Percentiles rank a stretch among this genome's conserved stretches.
phyloP scores from a whole-genome alignment of 2,329 filamentous ascomycete genomes.

The Ophiostoma piceae region DNA sequence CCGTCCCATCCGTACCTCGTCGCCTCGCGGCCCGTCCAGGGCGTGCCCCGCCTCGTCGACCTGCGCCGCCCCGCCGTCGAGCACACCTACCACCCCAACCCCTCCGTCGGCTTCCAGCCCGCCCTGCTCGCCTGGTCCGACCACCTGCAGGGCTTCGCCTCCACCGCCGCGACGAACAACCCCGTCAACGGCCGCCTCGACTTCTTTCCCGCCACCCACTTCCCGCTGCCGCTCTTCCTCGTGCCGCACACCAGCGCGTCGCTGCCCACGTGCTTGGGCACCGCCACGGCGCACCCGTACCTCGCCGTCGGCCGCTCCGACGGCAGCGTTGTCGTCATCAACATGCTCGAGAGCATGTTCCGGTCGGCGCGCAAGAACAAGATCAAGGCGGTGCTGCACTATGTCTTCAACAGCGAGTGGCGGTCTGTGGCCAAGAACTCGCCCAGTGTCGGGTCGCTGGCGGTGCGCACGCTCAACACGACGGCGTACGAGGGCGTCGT shows the following conservation, averaged over 20 bases:
- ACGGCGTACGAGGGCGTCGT: conserved; percentile 2
- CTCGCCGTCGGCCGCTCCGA: conserved; percentile 47
- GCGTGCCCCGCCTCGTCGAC: conserved; percentile 49
- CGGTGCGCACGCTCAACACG: conserved; percentile 13
- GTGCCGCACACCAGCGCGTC: conserved; percentile 34
- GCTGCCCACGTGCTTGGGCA: conserved; percentile 44
- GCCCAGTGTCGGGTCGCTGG: background rate
- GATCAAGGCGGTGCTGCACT: conserved; percentile 38
- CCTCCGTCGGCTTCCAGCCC: conserved; percentile 48
- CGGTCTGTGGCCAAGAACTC: conserved; percentile 28
- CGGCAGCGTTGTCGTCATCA: conserved; percentile 39
- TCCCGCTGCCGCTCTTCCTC: conserved; percentile 48
- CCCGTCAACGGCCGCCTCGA: conserved; percentile 49
- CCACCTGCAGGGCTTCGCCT: conserved; percentile 51
- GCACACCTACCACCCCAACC: conserved; percentile 48
- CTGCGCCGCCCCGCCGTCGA: conserved; percentile 49
- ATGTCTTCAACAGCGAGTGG: conserved; percentile 52
- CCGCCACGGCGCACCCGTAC: conserved; percentile 49
- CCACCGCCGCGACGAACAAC: conserved; percentile 48
- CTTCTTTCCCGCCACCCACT: conserved; percentile 50
- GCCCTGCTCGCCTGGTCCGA: conserved; percentile 52
- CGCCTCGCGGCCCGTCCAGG: conserved; percentile 51
- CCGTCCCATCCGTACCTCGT: conserved; percentile 53
- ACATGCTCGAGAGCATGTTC: conserved; percentile 42
- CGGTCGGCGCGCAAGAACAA: conserved; percentile 35